These are phyloP conservation scores for Symbiodinium natans DNA, from an alignment of 73 alveolate genomes.

Conservation along the genomic window DNA sequence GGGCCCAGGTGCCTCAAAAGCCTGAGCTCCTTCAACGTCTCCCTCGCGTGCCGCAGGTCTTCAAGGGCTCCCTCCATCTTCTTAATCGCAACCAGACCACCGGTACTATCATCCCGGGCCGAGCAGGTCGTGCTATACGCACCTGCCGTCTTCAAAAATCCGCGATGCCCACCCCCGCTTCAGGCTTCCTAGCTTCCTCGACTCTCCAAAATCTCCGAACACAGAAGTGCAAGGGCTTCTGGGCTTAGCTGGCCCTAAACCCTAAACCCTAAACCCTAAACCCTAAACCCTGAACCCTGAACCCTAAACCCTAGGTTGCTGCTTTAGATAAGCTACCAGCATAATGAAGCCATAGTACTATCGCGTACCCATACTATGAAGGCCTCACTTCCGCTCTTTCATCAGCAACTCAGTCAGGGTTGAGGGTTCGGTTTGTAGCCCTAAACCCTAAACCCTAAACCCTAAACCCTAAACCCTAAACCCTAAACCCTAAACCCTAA, in stretches of 20 bases:
- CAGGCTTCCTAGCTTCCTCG: too few species aligned
- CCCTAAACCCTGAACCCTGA: background rate
- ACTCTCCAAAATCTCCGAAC: too few species aligned
- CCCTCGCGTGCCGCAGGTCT: constrained; percentile 55
- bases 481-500: background rate
- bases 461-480: background rate
- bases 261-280: background rate
- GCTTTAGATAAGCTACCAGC: too few species aligned
- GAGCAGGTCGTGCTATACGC: constrained; percentile 97
- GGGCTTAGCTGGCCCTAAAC: too few species aligned
- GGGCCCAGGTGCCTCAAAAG: constrained; percentile 52
- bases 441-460: background rate
- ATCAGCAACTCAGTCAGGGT: background rate
- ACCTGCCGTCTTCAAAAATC: too few species aligned
- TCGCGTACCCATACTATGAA: background rate
- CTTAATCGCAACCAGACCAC: constrained; percentile 96
- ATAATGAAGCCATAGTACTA: background rate
- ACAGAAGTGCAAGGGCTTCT: too few species aligned
- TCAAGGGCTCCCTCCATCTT: constrained; percentile 96
- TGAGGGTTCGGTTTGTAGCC: too few species aligned
- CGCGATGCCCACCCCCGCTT: too few species aligned
- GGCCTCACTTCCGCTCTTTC: background rate
- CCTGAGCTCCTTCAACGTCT: constrained; percentile 93
- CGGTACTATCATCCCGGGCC: constrained; percentile 96
- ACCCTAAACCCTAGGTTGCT: background rate